Percentiles rank a stretch among this genome's conserved stretches.
Conservation (phyloP, 495 filamentous ascomycete species). For the Penicillium paxilli region DNA sequence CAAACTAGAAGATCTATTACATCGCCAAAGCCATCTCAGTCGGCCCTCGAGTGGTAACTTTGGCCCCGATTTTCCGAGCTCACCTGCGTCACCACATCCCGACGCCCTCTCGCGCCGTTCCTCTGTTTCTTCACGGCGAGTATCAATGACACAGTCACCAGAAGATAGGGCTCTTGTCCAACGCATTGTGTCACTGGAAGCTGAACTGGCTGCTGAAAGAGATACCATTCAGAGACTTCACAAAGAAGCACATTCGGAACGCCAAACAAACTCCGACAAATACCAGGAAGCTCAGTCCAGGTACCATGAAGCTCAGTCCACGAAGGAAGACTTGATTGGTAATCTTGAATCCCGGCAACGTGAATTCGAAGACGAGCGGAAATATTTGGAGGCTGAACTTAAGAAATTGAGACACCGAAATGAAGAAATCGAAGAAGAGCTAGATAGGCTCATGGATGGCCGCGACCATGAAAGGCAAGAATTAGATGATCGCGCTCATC, state of each 20-base stretch:
- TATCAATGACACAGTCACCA: conserved; percentile 63
- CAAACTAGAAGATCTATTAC: conserved; percentile 88
- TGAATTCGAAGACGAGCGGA: conserved; percentile 84
- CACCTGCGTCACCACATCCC: conserved; percentile 52
- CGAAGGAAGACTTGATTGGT: conserved; percentile 89
- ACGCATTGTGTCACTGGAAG: conserved; percentile 76
- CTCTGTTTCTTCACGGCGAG: conserved; percentile 64
- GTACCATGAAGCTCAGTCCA: conserved; percentile 81
- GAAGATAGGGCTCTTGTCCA: conserved; percentile 67
- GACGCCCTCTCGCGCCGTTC: conserved; percentile 60
- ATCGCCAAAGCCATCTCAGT: conserved; percentile 75
- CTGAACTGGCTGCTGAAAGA: conserved; percentile 69
- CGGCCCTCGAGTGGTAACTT: conserved; percentile 73
- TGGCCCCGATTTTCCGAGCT: conserved; percentile 46
- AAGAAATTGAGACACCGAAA: conserved; percentile 69
- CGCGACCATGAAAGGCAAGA: conserved; percentile 74
- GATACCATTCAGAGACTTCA: conserved; percentile 57
- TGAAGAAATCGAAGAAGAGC: conserved; percentile 87
- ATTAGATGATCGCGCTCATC: conserved; percentile 65
- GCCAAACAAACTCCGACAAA: conserved; percentile 63
- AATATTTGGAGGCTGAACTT: conserved; percentile 75
- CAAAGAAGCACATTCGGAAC: conserved; percentile 64
- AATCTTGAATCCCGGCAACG: conserved; percentile 91
- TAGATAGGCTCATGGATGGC: conserved; percentile 80
- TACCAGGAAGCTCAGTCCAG: conserved; percentile 73